Base-by-base conservation (phyloP, 2,329 filamentous ascomycete species). In the Cercospora zeina region DNA sequence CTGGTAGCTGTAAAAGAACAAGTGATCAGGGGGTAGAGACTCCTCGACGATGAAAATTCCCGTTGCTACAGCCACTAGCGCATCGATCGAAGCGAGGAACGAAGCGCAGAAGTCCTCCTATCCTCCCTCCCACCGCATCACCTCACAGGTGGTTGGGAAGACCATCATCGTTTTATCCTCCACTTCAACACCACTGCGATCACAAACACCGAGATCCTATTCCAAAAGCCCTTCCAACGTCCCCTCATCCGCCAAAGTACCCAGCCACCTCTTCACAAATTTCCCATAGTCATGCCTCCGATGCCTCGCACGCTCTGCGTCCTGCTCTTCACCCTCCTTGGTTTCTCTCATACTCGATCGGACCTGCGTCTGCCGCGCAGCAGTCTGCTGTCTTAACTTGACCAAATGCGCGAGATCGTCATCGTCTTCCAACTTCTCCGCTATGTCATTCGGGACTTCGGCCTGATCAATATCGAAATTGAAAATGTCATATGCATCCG, bases 211-310 rank as follows among this genome's bases (percentile, higher is more conserved):
- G 47, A 21, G 24, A 19, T 16, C 2, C 33, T 50, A 58, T 11
- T 68, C 68, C n/a, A 72, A 16, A 47, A 74, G 49, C n/a, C 65
- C 60, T 54, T 72, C 72, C 60, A 95, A 74, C 1, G 85, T 76
- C 1, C 85, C 86, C 69, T 88, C 87, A 62, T 87, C 85, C 0
- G 88, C 88, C 61, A 96, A 80, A 64, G 83, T 84, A 66, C 83
- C 82, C 49, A 93, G 75, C 87, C 90, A 93, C 37, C 76, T 79
- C 68, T 89, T 85, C 21, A 93, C 81, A 0, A 86, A 84, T 13
- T 51, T 62, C 16, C 60, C 62, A 70, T 89, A 90, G 70, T 96
- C 89, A 70, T 85, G 82, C 69, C 83, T 82, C 2, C 86, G 79
- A 30, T 81, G 81, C 21, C 77, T 76, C 3, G 86, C 83, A 51